Conservation (phyloP, 2,329 filamentous ascomycete species). For the Beauveria brongniartii region DNA sequence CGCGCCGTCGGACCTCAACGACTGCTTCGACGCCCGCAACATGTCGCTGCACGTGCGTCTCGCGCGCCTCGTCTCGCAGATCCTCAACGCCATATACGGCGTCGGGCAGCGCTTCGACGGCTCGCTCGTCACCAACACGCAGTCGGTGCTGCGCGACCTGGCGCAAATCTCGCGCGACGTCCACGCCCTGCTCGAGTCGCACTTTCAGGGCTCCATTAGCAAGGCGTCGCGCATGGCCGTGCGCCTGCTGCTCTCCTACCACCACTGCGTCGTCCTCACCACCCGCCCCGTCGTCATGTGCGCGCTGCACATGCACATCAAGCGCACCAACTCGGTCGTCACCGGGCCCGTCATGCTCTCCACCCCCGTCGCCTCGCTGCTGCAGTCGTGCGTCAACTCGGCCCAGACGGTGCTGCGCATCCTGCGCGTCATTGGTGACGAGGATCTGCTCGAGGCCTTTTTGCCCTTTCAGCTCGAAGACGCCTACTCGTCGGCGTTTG, state of each 20-base stretch:
- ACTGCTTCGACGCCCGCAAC: slow-evolving; percentile 18
- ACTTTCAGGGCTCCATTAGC: slow-evolving; percentile 22
- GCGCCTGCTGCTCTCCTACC: slow-evolving; percentile 20
- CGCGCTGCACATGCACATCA: slow-evolving; percentile 25
- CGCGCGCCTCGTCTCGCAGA: slow-evolving; percentile 17
- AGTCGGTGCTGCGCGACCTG: slow-evolving; percentile 20
- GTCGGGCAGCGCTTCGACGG: slow-evolving; percentile 22
- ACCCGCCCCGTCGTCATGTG: slow-evolving; percentile 24
- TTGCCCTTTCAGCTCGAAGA: slow-evolving; percentile 34
- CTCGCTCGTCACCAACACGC: slow-evolving; percentile 21
- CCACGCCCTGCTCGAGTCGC: slow-evolving; percentile 19
- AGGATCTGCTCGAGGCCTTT: slow-evolving; percentile 28
- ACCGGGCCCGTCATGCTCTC: slow-evolving; percentile 17
- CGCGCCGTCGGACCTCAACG: slow-evolving; percentile 20
- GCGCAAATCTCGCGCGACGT: slow-evolving; percentile 21
- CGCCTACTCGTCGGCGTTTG: slow-evolving; percentile 32
- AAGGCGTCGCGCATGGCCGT: slow-evolving; percentile 21
- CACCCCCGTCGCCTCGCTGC: slow-evolving; percentile 19
- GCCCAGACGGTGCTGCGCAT: slow-evolving; percentile 21
- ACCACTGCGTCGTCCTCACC: slow-evolving; percentile 22
- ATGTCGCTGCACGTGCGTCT: slow-evolving; percentile 21
- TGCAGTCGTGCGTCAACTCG: slow-evolving; percentile 22
- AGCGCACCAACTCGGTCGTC: slow-evolving; percentile 16
- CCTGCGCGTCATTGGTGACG: slow-evolving; percentile 19
- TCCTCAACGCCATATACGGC: slow-evolving; percentile 14